Evolutionary conservation across 306 rosid genomes (phyloP).

Genomic region (Citrullus amarus): DNA sequence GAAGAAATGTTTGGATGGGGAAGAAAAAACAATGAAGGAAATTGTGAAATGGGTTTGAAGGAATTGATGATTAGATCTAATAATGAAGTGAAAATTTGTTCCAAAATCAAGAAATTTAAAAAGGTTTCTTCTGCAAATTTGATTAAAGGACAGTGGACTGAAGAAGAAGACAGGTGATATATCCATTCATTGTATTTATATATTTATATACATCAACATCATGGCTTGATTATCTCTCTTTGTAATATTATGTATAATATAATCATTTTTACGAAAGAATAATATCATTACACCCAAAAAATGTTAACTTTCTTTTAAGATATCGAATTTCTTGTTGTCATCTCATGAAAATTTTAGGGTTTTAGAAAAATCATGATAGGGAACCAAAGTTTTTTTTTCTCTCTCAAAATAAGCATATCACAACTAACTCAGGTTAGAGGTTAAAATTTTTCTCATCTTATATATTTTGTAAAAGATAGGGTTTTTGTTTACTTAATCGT

Average conservation of each 20-base stretch:
- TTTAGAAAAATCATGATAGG: background rate
- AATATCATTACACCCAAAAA: background rate
- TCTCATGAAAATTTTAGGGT: background rate
- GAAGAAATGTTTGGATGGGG: background rate
- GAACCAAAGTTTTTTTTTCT: no score
- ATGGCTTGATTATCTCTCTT: background rate
- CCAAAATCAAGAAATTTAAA: conserved; percentile 27
- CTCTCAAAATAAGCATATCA: no score
- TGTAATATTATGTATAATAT: background rate
- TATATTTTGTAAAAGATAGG: no score
- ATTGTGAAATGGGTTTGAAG: conserved; percentile 7
- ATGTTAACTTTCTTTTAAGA: background rate
- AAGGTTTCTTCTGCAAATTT: conserved; percentile 21
- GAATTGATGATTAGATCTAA: conserved; percentile 10
- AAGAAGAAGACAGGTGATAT: conserved; percentile 72
- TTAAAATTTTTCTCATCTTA: no score
- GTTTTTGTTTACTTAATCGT: no score
- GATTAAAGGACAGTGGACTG: conserved; percentile 86
- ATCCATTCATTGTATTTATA: no score
- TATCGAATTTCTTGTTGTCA: background rate
- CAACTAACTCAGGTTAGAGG: no score
- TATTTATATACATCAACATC: no score
- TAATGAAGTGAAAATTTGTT: conserved; percentile 5
- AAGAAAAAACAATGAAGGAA: background rate
- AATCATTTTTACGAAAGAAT: no score